These are phyloP conservation scores for Aureobasidium sp. DNA, from an alignment of 2,329 filamentous ascomycete genomes.

Conservation along the genomic window DNA sequence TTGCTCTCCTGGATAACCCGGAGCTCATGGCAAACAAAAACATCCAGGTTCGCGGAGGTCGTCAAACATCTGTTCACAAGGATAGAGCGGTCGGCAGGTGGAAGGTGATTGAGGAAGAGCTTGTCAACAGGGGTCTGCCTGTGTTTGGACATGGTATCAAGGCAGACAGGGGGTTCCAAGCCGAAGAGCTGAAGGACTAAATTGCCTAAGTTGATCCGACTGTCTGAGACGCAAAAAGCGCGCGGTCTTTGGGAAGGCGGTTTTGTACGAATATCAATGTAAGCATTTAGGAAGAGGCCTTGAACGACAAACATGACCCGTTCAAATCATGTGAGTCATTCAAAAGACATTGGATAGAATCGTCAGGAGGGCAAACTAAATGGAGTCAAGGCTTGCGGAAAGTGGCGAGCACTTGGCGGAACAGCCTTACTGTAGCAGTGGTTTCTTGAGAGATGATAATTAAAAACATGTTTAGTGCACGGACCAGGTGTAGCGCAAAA, in stretches of 20 bases:
- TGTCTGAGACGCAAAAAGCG: neutral
- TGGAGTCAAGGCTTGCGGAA: neutral
- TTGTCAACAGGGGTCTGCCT: slow-evolving; percentile 56
- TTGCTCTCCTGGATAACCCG: slow-evolving; percentile 47
- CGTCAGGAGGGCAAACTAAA: neutral
- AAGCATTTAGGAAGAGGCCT: neutral
- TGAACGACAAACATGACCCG: neutral
- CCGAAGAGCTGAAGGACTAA: neutral
- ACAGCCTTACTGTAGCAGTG: neutral
- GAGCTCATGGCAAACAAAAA: slow-evolving; percentile 56
- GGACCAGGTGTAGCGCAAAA: slow-evolving; percentile 5
- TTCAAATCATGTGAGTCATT: neutral
- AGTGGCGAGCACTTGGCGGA: neutral
- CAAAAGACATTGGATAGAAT: neutral
- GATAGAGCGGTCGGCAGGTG: slow-evolving; percentile 66
- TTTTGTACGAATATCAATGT: slow-evolving; percentile 5
- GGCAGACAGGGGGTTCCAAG: slow-evolving; percentile 1
- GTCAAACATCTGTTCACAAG: slow-evolving; percentile 63
- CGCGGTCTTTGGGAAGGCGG: neutral
- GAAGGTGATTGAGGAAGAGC: slow-evolving; percentile 71
- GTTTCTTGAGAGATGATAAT: no score
- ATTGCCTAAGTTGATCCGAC: neutral
- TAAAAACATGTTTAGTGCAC: neutral
- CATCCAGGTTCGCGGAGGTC: slow-evolving; percentile 58
- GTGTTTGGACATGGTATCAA: slow-evolving; percentile 37